Conservation (phyloP, 768 basidiomycete genomes). For the Leccinum rimulosum region DNA sequence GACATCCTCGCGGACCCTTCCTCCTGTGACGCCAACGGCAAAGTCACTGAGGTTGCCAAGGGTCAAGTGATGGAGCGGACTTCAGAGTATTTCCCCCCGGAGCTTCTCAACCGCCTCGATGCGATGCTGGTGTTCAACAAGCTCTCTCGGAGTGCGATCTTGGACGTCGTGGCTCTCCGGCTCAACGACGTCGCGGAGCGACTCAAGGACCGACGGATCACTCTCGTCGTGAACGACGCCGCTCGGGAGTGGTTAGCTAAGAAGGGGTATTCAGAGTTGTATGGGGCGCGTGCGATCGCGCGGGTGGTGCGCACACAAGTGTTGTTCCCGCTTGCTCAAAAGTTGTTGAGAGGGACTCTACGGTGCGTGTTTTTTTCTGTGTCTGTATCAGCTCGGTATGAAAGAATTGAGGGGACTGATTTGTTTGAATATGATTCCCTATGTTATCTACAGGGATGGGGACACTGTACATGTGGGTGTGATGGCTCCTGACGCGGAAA, state of each 20-base stretch:
- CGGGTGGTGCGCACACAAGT: conserved; percentile 83
- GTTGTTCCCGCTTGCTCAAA: conserved; percentile 78
- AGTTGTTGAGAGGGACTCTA: conserved; percentile 76
- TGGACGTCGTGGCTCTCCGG: conserved; percentile 76
- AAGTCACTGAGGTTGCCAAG: conserved; percentile 59
- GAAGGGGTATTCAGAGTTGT: conserved; percentile 79
- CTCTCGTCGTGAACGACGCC: conserved; percentile 60
- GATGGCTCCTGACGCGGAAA: not conserved
- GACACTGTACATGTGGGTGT: not conserved
- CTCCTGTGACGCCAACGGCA: conserved; percentile 60
- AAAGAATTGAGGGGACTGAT: no score
- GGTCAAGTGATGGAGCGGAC: conserved; percentile 72
- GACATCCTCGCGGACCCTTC: conserved; percentile 70
- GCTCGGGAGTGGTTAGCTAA: conserved; percentile 69
- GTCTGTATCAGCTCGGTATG: not conserved
- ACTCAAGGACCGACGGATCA: conserved; percentile 65
- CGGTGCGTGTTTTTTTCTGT: conserved; percentile 41
- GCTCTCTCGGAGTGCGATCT: conserved; percentile 67
- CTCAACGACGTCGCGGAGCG: conserved; percentile 71
- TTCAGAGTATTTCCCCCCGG: conserved; percentile 82
- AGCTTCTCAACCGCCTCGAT: conserved; percentile 87
- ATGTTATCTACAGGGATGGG: not conserved
- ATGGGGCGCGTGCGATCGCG: conserved; percentile 86
- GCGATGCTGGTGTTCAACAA: conserved; percentile 91
- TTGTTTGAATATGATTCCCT: no score